A percentile compares a stretch with the other conserved stretches of the same genome.
These are phyloP conservation scores for Lactifluus volemus DNA, from an alignment of 768 basidiomycete species.

Conservation along the genomic window DNA sequence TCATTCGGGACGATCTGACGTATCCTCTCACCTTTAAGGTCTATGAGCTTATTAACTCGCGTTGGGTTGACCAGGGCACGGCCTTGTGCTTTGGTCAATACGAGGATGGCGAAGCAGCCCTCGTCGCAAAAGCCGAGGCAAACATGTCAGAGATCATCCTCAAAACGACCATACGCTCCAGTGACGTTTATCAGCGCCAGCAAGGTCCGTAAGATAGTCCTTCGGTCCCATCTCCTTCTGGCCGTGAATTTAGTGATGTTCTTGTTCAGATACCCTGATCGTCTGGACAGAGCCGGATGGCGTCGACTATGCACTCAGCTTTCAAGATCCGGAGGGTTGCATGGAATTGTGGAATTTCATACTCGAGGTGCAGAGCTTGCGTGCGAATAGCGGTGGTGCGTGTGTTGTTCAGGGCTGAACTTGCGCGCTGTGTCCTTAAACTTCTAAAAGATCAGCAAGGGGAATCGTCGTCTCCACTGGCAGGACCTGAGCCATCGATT, in stretches of 20 bases:
- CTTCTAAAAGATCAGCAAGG: conserved; percentile 35
- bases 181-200: conserved; percentile 80
- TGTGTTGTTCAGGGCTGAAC: conserved; percentile 14
- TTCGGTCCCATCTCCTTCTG: conserved; percentile 1
- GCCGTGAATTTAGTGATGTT: neutral
- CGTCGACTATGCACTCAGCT: conserved; percentile 92
- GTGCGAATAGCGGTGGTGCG: conserved; percentile 61
- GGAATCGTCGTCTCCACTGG: conserved; percentile 51
- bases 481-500: conserved; percentile 47
- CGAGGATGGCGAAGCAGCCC: conserved; percentile 67
- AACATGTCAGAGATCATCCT: conserved; percentile 66
- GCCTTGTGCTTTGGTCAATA: conserved; percentile 93
- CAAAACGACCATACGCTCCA: conserved; percentile 70
- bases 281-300: conserved; percentile 98
- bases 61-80: conserved; percentile 95
- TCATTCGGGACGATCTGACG: conserved; percentile 15
- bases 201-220: conserved; percentile 48
- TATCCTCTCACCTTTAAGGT: conserved; percentile 44
- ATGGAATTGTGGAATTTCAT: conserved; percentile 98
- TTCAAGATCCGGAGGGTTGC: conserved; percentile 94
- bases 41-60: conserved; percentile 84
- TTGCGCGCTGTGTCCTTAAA: conserved; percentile 12
- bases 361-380: conserved; percentile 71
- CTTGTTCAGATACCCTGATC: conserved; percentile 77
- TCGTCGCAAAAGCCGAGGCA: conserved; percentile 77